phyloP scores from a whole-genome alignment of 805 yeast species.

The Starmerella roubikii region DNA sequence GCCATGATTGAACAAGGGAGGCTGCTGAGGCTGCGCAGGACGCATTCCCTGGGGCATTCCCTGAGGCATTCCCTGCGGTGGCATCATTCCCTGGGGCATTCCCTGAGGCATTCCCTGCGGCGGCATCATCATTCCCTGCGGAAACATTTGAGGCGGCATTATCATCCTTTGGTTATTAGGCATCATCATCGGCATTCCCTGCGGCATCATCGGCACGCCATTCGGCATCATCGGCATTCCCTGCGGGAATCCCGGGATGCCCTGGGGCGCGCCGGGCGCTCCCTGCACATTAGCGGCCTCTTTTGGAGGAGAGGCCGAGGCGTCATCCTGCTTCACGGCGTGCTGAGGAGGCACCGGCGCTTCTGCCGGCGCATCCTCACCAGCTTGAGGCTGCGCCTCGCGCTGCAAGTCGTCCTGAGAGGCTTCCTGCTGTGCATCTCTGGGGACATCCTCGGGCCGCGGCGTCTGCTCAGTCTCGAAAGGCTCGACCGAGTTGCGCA shows the following conservation, averaged over 20 bases:
- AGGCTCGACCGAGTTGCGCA: no score
- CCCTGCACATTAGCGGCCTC: background rate
- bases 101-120: background rate
- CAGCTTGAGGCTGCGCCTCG: no score
- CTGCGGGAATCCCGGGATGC: background rate
- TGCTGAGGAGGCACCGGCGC: slow-evolving; percentile 1
- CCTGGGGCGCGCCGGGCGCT: no score
- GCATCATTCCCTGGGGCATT: background rate
- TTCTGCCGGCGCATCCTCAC: no score
- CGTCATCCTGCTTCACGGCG: background rate
- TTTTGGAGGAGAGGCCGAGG: background rate
- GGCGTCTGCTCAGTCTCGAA: no score
- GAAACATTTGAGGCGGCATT: background rate
- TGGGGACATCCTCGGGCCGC: no score
- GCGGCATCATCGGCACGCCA: background rate
- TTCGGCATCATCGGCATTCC: no score
- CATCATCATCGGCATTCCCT: slow-evolving; percentile 4
- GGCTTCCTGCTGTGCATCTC: no score
- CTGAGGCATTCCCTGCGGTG: background rate
- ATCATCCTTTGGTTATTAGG: slow-evolving; percentile 2
- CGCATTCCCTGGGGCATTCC: slow-evolving; percentile 1
- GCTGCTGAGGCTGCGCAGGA: background rate
- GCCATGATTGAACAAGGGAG: background rate
- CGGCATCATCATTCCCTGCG: slow-evolving; percentile 1
- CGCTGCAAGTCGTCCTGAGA: no score